These are phyloP conservation scores for Fusarium sp. DNA, from an alignment of 2,329 filamentous ascomycete genomes.

Conservation along the genomic window DNA sequence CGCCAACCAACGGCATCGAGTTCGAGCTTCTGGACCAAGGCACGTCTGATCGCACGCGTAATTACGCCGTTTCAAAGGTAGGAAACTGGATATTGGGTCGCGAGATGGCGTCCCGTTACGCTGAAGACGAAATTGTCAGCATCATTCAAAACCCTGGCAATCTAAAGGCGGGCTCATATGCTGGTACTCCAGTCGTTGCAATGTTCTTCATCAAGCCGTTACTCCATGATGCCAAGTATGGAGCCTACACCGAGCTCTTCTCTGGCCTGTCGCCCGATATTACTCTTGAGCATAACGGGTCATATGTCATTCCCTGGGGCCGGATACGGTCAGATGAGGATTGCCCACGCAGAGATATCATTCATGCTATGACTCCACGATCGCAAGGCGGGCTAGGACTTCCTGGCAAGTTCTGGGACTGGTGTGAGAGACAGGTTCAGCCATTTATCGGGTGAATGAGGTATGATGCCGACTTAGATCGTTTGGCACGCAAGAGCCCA, in stretches of 20 bases:
- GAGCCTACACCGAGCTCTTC: slow-evolving; percentile 56
- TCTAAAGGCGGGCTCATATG: slow-evolving; percentile 43
- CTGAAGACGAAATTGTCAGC: slow-evolving; percentile 41
- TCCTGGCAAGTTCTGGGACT: background rate
- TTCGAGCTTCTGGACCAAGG: slow-evolving; percentile 37
- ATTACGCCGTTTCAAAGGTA: slow-evolving; percentile 51
- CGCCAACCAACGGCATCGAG: slow-evolving; percentile 44
- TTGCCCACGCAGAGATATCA: slow-evolving; percentile 1
- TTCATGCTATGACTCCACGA: slow-evolving; percentile 1
- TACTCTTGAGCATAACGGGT: slow-evolving; percentile 41
- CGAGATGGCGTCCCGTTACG: slow-evolving; percentile 47
- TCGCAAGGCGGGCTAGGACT: background rate
- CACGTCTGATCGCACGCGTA: slow-evolving; percentile 35
- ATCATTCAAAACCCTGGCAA: slow-evolving; percentile 52
- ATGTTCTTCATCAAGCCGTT: slow-evolving; percentile 38
- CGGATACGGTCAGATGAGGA: background rate
- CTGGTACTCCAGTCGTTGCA: slow-evolving; percentile 5
- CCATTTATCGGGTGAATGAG: background rate
- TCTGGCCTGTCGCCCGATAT: slow-evolving; percentile 53
- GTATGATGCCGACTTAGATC: too few relatives aligned
- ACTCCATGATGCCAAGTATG: slow-evolving; percentile 47
- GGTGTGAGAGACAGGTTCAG: slow-evolving; percentile 4
- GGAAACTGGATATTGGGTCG: slow-evolving; percentile 49
- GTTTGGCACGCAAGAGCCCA: too few relatives aligned
- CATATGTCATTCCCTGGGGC: slow-evolving; percentile 13